Conservation (phyloP, 352 stramenopile species). For the Globisporangium apiculatum region DNA sequence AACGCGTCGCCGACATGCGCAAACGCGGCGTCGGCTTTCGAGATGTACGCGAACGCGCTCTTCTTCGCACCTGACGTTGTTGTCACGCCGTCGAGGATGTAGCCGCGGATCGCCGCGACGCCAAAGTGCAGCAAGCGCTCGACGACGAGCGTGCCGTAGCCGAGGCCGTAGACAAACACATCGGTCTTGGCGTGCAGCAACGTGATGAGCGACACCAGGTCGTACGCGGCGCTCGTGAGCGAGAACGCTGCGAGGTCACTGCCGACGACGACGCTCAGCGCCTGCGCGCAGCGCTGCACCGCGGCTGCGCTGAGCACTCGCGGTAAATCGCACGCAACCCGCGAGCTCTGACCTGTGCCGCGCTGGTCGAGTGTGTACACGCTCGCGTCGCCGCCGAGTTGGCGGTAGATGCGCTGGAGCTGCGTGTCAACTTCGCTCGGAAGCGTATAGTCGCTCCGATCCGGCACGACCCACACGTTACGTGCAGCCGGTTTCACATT, state of each 20-base stretch:
- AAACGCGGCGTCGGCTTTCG: slow-evolving; percentile 35
- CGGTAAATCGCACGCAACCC: slow-evolving; percentile 24
- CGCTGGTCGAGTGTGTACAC: slow-evolving; percentile 56
- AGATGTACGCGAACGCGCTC: slow-evolving; percentile 14
- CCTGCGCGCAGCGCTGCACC: slow-evolving; percentile 13
- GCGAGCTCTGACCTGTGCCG: slow-evolving; percentile 37
- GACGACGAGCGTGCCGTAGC: slow-evolving; percentile 57
- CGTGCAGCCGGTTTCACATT: neutral
- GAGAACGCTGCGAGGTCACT: slow-evolving; percentile 46
- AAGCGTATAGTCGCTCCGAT: slow-evolving; percentile 19
- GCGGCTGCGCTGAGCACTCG: neutral
- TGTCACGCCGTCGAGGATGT: slow-evolving; percentile 48
- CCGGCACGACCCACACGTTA: slow-evolving; percentile 35
- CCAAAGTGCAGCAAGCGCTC: slow-evolving; percentile 56
- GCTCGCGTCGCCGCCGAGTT: slow-evolving; percentile 29
- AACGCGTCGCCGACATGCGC: slow-evolving; percentile 37
- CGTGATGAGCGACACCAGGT: slow-evolving; percentile 52
- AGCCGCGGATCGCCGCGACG: slow-evolving; percentile 40
- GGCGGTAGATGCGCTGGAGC: slow-evolving; percentile 39
- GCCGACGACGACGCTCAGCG: slow-evolving; percentile 15
- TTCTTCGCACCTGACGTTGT: slow-evolving; percentile 23
- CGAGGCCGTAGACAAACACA: slow-evolving; percentile 59
- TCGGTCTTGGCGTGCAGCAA: slow-evolving; percentile 27
- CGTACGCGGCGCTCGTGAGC: slow-evolving; percentile 49
- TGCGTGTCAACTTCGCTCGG: slow-evolving; percentile 25